These are phyloP conservation scores for Durusdinium trenchii DNA, from an alignment of 73 alveolate species.

Conservation along the genomic window DNA sequence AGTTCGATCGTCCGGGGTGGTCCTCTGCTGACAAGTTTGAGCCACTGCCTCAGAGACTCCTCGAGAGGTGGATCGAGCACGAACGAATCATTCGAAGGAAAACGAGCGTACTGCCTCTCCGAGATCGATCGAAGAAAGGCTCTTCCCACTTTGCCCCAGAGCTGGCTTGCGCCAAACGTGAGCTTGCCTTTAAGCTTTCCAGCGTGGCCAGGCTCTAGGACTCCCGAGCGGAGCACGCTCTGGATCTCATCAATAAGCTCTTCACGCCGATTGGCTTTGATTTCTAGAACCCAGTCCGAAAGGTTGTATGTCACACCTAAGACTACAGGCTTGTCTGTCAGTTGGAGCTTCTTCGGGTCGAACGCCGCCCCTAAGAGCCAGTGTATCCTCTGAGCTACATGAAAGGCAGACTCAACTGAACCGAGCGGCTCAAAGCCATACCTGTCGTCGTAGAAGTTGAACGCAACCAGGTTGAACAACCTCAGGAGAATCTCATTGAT, in stretches of 20 bases:
- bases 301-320: background rate
- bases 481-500: too few species aligned
- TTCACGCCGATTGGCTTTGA: background rate
- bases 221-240: background rate
- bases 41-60: background rate
- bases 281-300: too few species aligned
- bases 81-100: background rate
- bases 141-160: slow-evolving; percentile 8
- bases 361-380: too few species aligned
- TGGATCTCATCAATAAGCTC: background rate
- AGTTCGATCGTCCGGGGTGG: background rate
- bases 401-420: background rate
- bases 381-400: background rate
- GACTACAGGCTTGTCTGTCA: too few species aligned
- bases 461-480: too few species aligned
- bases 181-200: too few species aligned
- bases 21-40: too few species aligned
- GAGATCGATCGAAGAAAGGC: background rate
- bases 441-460: slow-evolving; percentile 21
- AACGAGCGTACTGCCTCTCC: background rate
- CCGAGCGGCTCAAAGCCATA: background rate
- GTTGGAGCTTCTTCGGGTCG: too few species aligned
- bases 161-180: background rate
- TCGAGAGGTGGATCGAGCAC: background rate
- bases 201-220: background rate